These are phyloP conservation scores for Penicillium herquei DNA, from an alignment of 495 filamentous ascomycete genomes.

Conservation along the genomic window DNA sequence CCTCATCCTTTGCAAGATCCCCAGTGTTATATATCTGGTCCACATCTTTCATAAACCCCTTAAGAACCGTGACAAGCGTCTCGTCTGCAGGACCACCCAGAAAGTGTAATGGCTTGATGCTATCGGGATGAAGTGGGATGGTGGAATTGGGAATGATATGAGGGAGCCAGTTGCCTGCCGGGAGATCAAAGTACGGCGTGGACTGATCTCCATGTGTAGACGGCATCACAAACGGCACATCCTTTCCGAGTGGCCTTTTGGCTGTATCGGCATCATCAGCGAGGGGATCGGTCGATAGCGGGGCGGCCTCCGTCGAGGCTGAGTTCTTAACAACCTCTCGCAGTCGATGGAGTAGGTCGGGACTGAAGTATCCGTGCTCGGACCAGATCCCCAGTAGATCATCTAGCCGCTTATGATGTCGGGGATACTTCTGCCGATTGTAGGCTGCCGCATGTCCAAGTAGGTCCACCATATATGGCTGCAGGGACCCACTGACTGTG, in stretches of 20 bases:
- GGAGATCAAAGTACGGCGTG: slow-evolving; percentile 79
- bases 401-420: slow-evolving; percentile 63
- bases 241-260: slow-evolving; percentile 42
- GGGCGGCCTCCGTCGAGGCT: slow-evolving; percentile 15
- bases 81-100: slow-evolving; percentile 69
- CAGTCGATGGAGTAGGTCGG: slow-evolving; percentile 58
- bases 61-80: slow-evolving; percentile 62
- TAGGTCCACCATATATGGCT: slow-evolving; percentile 60
- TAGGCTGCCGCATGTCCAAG: slow-evolving; percentile 62
- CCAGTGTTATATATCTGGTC: slow-evolving; percentile 57
- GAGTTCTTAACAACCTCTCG: slow-evolving; percentile 54
- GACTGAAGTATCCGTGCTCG: slow-evolving; percentile 64
- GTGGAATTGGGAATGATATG: slow-evolving; percentile 75
- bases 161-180: slow-evolving; percentile 77
- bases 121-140: slow-evolving; percentile 65
- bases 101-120: slow-evolving; percentile 73
- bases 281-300: slow-evolving; percentile 25
- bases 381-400: slow-evolving; percentile 74
- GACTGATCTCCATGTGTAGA: slow-evolving; percentile 73
- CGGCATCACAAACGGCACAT: slow-evolving; percentile 68
- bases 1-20: slow-evolving; percentile 37
- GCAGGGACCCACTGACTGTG: slow-evolving; percentile 58
- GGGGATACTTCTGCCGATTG: slow-evolving; percentile 54
- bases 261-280: slow-evolving; percentile 15
- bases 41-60: slow-evolving; percentile 64